phyloP scores from a whole-genome alignment of 345 rosid genomes.

The Aurinia saxatilis region DNA sequence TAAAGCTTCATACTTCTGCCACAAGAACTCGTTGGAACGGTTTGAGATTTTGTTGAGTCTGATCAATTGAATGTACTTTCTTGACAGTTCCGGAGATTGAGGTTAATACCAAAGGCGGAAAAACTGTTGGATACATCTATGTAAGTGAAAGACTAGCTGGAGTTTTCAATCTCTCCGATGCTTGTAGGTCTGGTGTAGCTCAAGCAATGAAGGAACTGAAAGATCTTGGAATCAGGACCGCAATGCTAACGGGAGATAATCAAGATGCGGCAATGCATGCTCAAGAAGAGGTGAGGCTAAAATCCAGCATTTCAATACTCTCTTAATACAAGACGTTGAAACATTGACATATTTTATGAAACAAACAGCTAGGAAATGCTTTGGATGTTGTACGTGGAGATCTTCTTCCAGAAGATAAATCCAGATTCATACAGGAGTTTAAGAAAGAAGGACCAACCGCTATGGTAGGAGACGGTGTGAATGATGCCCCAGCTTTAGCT shows the following conservation, averaged over 20 bases:
- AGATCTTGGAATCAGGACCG: slow-evolving; percentile 49
- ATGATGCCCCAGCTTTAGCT: slow-evolving; percentile 94
- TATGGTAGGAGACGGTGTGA: slow-evolving; percentile 89
- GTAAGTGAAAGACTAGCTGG: slow-evolving; percentile 41
- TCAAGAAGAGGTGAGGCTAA: slow-evolving; percentile 53
- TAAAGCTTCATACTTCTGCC: slow-evolving; percentile 7
- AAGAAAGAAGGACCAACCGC: slow-evolving; percentile 62
- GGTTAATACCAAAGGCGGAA: slow-evolving; percentile 38
- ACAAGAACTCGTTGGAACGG: background rate
- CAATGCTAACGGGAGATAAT: slow-evolving; percentile 85
- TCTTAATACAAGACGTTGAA: background rate
- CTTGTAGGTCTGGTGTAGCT: slow-evolving; percentile 61
- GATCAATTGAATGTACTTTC: background rate
- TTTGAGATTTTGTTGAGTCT: slow-evolving; percentile 2
- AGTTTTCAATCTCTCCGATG: slow-evolving; percentile 65
- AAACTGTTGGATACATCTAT: slow-evolving; percentile 59
- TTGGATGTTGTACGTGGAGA: slow-evolving; percentile 62
- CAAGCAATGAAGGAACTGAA: slow-evolving; percentile 61
- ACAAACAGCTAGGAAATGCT: slow-evolving; percentile 52
- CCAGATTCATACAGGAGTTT: slow-evolving; percentile 39
- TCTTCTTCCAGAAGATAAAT: slow-evolving; percentile 81
- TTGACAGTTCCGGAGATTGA: slow-evolving; percentile 37
- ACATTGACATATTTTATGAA: background rate
- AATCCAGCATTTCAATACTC: background rate
- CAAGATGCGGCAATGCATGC: slow-evolving; percentile 57